Evolutionary conservation across 2,329 filamentous ascomycete species (phyloP).

Genomic region (Sclerotinia trifoliorum): DNA sequence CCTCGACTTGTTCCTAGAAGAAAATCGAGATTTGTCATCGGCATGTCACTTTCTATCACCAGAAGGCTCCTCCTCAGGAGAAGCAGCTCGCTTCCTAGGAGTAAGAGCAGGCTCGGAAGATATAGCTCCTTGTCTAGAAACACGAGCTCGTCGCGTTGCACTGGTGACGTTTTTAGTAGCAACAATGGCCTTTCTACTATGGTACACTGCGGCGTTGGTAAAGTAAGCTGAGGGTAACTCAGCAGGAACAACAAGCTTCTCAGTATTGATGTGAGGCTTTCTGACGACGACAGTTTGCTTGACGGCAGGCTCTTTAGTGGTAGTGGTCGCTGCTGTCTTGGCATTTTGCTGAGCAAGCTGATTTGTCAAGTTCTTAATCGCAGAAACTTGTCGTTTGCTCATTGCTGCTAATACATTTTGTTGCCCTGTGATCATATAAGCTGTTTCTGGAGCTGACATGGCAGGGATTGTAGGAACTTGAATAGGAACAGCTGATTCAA

Average conservation of each 20-base stretch:
- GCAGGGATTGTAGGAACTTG: not conserved
- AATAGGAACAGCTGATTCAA: not conserved
- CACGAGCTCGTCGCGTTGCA: too few species aligned
- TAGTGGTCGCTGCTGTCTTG: too few species aligned
- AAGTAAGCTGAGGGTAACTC: not conserved
- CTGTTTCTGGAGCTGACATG: not conserved
- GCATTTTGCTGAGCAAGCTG: not conserved
- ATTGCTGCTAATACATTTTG: too few species aligned
- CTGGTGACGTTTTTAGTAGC: not conserved
- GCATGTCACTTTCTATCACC: not conserved
- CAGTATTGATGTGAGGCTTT: not conserved
- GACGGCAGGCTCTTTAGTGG: not conserved
- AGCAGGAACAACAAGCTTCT: not conserved
- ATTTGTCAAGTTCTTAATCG: not conserved
- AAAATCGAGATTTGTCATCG: not conserved
- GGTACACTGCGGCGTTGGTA: not conserved
- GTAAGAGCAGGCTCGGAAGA: not conserved
- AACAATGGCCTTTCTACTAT: not conserved
- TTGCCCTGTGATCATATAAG: too few species aligned
- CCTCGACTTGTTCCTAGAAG: not conserved
- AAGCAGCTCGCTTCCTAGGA: not conserved
- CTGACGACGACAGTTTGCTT: not conserved
- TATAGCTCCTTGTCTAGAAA: not conserved
- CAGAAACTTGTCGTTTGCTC: not conserved
- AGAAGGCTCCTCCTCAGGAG: not conserved